Evolutionary conservation across 2,329 filamentous ascomycete species (phyloP).

Genomic region (Ophiostoma novo-ulmi): DNA sequence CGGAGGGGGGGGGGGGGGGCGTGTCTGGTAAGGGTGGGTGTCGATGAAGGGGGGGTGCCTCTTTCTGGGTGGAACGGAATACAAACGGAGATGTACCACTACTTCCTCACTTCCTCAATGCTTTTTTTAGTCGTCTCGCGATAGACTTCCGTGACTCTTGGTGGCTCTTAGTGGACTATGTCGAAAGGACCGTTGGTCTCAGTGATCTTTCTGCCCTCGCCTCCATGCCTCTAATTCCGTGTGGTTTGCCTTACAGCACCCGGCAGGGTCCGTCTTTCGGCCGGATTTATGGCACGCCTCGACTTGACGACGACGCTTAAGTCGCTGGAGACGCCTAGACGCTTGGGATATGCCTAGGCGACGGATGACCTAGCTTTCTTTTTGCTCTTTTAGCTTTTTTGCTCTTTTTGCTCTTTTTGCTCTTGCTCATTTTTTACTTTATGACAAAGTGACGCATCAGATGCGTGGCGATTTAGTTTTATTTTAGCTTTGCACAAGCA

Average conservation of each 20-base stretch:
- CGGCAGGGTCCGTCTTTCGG: not conserved
- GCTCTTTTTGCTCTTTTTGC: not conserved
- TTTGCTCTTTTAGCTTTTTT: not conserved
- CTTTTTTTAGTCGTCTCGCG: too few relatives aligned
- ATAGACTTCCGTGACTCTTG: too few relatives aligned
- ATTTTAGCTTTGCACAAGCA: not conserved
- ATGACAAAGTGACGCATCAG: not conserved
- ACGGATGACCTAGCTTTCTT: too few relatives aligned
- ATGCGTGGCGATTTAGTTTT: not conserved
- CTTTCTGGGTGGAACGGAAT: not conserved
- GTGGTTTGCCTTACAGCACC: not conserved
- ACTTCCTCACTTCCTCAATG: not conserved
- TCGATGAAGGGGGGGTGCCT: not conserved
- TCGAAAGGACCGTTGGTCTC: not conserved
- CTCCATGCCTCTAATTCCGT: not conserved
- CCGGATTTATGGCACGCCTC: conserved; percentile 11
- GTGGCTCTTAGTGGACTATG: not conserved
- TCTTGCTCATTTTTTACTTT: not conserved
- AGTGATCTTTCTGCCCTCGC: not conserved
- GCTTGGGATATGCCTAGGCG: too few relatives aligned
- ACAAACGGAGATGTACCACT: not conserved
- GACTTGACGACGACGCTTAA: conserved; percentile 4
- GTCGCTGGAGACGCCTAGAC: not conserved
- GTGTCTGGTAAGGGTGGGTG: not conserved
- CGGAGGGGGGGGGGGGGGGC: not conserved